A percentile compares a stretch with the other conserved stretches of the same genome.
Conservation (phyloP, 73 alveolate species). For the Paramecium sexaurelia region DNA sequence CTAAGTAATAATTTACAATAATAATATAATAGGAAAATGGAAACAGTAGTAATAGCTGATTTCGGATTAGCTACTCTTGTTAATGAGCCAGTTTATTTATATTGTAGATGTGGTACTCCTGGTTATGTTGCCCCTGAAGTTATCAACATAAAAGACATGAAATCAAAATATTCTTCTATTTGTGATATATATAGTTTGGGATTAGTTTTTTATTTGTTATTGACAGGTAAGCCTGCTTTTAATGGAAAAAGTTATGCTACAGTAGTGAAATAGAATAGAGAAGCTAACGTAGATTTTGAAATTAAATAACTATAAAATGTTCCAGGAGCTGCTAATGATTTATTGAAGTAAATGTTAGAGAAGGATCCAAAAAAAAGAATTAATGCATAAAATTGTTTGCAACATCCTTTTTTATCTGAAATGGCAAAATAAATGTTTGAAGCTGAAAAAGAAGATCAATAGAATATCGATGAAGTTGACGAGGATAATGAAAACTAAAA, state of each 20-base stretch:
- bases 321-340: conserved; percentile 11
- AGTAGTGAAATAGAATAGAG: conserved; percentile 35
- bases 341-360: conserved; percentile 59
- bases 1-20: not conserved
- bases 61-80: conserved; percentile 69
- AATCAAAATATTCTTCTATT: not conserved
- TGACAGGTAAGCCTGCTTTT: conserved; percentile 15
- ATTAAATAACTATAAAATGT: not conserved
- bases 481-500: not conserved
- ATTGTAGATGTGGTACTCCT: conserved; percentile 68
- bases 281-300: not conserved
- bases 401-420: conserved; percentile 48
- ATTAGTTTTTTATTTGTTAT: conserved; percentile 9
- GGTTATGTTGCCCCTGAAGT: conserved; percentile 74
- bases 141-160: conserved; percentile 54
- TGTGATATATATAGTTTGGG: conserved; percentile 47
- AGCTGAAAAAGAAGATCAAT: not conserved
- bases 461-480: not conserved
- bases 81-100: conserved; percentile 50
- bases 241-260: conserved; percentile 49
- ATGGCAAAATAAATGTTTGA: not conserved
- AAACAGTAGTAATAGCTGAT: conserved; percentile 58
- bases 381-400: conserved; percentile 25
- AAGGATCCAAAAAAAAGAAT: conserved; percentile 64
- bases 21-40: not conserved